Evolutionary conservation across 768 basidiomycete species (phyloP), one percentile per base, ranked within the genome.

Genomic region (Mycena latifolia): DNA sequence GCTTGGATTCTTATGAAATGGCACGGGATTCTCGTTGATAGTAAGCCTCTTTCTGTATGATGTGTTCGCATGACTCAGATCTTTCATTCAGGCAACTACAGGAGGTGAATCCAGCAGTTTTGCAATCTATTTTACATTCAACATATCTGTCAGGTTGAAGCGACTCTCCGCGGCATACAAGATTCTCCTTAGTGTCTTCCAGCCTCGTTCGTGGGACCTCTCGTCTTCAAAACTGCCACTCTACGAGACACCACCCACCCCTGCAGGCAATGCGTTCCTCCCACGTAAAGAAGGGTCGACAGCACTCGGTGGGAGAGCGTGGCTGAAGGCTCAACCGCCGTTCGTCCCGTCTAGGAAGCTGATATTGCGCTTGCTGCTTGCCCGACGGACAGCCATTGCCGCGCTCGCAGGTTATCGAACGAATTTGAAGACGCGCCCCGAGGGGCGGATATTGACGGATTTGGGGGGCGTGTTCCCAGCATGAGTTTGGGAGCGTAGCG

Each of bases 191-290:
- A 82, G 82, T 12, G 67, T 78, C 24, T 39, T 80, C 11, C 79
- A 77, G 6, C 76, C 77, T 17, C 65, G 63, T 2, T 74, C 69
- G 10, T 61, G 67, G 29, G 63, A 57, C 27, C 67, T 76, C 15
- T 63, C 69, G 17, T 6, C 61, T 4, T 61, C 59, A n/a, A 69
- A 75, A 55, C 25, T 85, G n/a, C 71, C 70, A 25, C 69, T 67
- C 1, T 85, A 85, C 67, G 76, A 74, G 37, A 72, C 69, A 14
- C 81, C 79, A 24, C 83, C 83, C 0, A 73, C 75, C 7, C 84
- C 84, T 0, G 79, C 80, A 1, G 72, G 72, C 24, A 87, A 84
- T 71, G 74, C 75, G 0, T 85, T 79, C 67, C 79, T 87, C 72
- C 81, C 74, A 59, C 73, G 60, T 39, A 69, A 74, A 60, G 70